Evolutionary conservation across 2,329 filamentous ascomycete species (phyloP).

Genomic region (Grosmannia clavigera): DNA sequence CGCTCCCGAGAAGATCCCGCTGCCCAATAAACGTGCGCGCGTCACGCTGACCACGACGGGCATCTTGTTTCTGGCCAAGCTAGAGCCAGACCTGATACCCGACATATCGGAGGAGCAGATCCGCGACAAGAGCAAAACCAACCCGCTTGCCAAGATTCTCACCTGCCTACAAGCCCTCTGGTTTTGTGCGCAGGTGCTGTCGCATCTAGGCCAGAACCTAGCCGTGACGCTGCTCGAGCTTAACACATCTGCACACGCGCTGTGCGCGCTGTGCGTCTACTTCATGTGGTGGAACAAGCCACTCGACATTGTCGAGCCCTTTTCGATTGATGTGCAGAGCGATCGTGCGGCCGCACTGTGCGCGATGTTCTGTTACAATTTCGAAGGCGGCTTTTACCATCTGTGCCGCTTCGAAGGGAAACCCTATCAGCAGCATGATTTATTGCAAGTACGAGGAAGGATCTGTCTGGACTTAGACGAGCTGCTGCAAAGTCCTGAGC

Average conservation of each 20-base stretch:
- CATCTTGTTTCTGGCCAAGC: not conserved
- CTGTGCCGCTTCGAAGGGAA: not conserved
- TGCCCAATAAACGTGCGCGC: not conserved
- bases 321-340: not conserved
- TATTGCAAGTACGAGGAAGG: not conserved
- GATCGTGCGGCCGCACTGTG: not conserved
- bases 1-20: not conserved
- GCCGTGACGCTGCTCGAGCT: constrained; percentile 21
- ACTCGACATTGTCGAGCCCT: constrained; percentile 3
- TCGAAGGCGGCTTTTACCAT: not conserved
- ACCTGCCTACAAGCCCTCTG: constrained; percentile 22
- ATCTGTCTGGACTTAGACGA: not conserved
- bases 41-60: not conserved
- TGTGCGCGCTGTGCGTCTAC: constrained; percentile 19
- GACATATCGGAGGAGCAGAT: not conserved
- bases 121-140: constrained; percentile 20
- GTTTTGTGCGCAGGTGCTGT: constrained; percentile 21
- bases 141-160: constrained; percentile 18
- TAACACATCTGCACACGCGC: constrained; percentile 19
- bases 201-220: constrained; percentile 16
- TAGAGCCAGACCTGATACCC: not conserved
- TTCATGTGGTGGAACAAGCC: constrained; percentile 20
- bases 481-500: not conserved
- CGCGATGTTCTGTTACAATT: not conserved
- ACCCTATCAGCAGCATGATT: not conserved